Evolutionary conservation across 306 rosid species (phyloP), one percentile per base, ranked within the genome.

Genomic region (Sicyos edulis): DNA sequence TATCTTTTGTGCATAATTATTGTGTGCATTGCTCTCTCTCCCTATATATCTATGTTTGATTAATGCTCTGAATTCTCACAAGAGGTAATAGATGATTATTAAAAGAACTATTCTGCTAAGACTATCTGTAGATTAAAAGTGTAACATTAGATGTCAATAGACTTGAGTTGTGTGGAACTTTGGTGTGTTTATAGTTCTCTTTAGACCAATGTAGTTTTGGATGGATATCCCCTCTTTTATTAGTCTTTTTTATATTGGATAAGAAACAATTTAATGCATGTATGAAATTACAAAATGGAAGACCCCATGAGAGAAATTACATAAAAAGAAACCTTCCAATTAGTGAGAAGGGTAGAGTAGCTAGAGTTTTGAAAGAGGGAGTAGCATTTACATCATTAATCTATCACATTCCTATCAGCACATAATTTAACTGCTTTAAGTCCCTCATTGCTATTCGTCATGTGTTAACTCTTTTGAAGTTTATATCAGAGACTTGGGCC

Each of bases 81-180:
- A 64, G 12, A 64, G 50, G 8, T 45, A 64, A 26, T 40, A 7
- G 52, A 37, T 42, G 17, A 19, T 64, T 8, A 10, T 64, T 21
- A 64, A 11, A 40, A 5, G 51, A 40, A 40, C 32, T 17, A 64
- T 21, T 9, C 21, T 64, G 24, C 17, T 40, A 17, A 64, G 52
- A 13, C 51, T 61, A 9, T 61, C 13, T 6, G 14, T 61, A 26
- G 45, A 61, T 61, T 61, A 6, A 7, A 32, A 61, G 40, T 58
- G 40, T 58, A 58, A 13, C 17, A 61, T 61, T 14, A 61, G 67
- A 61, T n/a, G n/a, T n/a, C n/a, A n/a, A n/a, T n/a, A 24, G 67
- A 32, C 42, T 37, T 61, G 16, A 24, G 47, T 7, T 20, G 4
- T 60, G 37, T 22, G 64, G 42, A 58, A 58, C n/a, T 24, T 58